Percentiles rank a stretch among this genome's conserved stretches.
phyloP scores from a whole-genome alignment of 768 basidiomycete genomes.

The Auriscalpium vulgare region DNA sequence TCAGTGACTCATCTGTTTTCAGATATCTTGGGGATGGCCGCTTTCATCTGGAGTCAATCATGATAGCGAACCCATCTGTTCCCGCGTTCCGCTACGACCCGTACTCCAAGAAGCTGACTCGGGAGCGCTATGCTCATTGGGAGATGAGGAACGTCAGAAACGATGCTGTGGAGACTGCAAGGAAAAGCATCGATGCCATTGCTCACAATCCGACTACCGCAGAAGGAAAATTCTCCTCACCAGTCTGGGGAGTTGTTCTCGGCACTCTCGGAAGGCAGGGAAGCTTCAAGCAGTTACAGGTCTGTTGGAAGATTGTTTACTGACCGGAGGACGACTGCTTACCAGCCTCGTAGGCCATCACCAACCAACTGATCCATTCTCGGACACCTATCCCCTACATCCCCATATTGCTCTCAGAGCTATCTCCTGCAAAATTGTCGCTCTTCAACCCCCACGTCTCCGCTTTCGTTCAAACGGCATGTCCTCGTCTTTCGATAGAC shows the following conservation, averaged over 20 bases:
- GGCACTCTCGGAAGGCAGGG: conserved; percentile 96
- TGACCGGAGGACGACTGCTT: background rate
- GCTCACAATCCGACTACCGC: conserved; percentile 2
- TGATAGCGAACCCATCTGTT: conserved; percentile 96
- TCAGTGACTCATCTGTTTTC: conserved; percentile 7
- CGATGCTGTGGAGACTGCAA: conserved; percentile 69
- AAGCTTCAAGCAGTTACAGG: conserved; percentile 81
- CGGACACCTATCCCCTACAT: conserved; percentile 62
- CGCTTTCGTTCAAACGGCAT: conserved; percentile 92
- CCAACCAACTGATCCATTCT: conserved; percentile 53
- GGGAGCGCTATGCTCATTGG: conserved; percentile 82
- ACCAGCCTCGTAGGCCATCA: conserved; percentile 50
- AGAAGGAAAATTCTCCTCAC: conserved; percentile 2
- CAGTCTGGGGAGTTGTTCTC: conserved; percentile 84
- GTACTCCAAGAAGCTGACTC: conserved; percentile 93
- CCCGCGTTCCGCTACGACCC: conserved; percentile 98
- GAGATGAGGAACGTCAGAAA: conserved; percentile 78
- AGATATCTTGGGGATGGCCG: conserved; percentile 98
- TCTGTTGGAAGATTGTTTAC: conserved; percentile 18
- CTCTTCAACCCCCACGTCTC: conserved; percentile 77
- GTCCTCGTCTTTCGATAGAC: conserved; percentile 93
- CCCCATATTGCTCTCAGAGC: conserved; percentile 88
- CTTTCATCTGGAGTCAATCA: conserved; percentile 96
- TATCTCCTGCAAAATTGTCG: conserved; percentile 91
- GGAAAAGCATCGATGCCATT: conserved; percentile 43